These are phyloP conservation scores for Cryomyces antarcticus DNA, from an alignment of 495 filamentous ascomycete species.

Conservation along the genomic window DNA sequence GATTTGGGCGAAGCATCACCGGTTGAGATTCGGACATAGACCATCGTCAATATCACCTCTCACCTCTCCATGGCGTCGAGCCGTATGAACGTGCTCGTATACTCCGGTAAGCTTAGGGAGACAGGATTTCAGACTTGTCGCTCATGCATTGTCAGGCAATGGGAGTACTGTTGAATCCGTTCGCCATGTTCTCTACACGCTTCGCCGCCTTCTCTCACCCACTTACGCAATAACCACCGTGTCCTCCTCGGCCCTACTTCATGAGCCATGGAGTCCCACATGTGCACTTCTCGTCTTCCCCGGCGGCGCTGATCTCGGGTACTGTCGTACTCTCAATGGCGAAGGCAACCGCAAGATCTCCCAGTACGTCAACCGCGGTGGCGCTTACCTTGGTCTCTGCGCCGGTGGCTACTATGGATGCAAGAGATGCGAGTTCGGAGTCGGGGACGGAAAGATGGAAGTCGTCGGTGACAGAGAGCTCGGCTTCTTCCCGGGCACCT, in stretches of 20 bases:
- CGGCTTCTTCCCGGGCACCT: slow-evolving; percentile 69
- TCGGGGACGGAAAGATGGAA: slow-evolving; percentile 59
- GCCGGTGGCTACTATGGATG: slow-evolving; percentile 87
- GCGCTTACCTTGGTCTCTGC: slow-evolving; percentile 75
- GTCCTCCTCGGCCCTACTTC: slow-evolving; percentile 54
- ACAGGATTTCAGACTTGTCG: background rate
- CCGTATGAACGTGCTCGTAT: slow-evolving; percentile 12
- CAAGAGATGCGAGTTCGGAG: slow-evolving; percentile 71
- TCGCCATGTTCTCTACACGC: slow-evolving; percentile 68
- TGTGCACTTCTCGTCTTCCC: slow-evolving; percentile 85
- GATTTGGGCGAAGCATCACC: background rate
- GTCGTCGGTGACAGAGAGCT: slow-evolving; percentile 77
- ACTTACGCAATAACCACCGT: slow-evolving; percentile 86
- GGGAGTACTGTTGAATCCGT: slow-evolving; percentile 78
- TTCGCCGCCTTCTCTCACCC: slow-evolving; percentile 75
- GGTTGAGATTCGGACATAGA: background rate
- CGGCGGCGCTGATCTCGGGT: slow-evolving; percentile 85
- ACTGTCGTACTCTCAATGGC: slow-evolving; percentile 76
- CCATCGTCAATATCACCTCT: background rate
- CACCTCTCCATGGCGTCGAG: slow-evolving; percentile 2
- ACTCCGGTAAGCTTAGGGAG: slow-evolving; percentile 5
- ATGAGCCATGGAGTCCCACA: slow-evolving; percentile 76
- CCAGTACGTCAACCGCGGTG: slow-evolving; percentile 72
- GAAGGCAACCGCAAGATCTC: slow-evolving; percentile 65
- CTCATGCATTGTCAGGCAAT: slow-evolving; percentile 31